Evolutionary conservation across 179 eudicot species (phyloP).

Genomic region (Amaranthus tricolor): DNA sequence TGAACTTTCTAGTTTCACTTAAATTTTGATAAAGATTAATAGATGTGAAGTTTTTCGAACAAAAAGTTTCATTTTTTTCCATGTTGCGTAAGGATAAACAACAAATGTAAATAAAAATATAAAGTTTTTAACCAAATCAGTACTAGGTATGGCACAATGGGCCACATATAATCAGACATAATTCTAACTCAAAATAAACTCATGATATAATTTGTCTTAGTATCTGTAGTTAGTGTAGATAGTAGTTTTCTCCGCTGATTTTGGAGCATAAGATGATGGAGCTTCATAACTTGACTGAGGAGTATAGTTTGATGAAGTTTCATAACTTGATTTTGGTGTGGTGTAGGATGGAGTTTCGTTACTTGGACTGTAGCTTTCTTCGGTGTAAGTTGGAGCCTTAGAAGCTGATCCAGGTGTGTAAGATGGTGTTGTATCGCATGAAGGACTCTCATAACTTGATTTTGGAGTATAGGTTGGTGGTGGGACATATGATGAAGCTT

Average conservation of each 20-base stretch:
- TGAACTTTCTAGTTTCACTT: too few species aligned
- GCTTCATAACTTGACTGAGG: conserved; percentile 14
- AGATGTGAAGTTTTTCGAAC: too few species aligned
- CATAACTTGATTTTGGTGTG: background rate
- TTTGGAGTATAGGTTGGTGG: conserved; percentile 4
- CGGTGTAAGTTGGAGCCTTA: background rate
- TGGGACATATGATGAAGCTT: conserved; percentile 4
- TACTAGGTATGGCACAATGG: background rate
- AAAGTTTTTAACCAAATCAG: background rate
- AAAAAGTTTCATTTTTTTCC: too few species aligned
- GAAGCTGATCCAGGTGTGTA: background rate
- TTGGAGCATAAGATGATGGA: background rate
- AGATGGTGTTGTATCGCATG: background rate
- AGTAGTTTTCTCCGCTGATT: background rate
- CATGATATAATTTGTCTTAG: background rate
- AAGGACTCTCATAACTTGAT: conserved; percentile 5
- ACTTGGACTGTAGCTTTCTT: background rate
- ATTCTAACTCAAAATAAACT: background rate
- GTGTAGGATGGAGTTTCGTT: conserved; percentile 14
- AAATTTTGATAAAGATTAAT: too few species aligned
- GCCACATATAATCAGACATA: background rate
- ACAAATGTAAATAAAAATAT: background rate
- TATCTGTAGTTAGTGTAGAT: background rate
- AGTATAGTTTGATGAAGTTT: background rate
- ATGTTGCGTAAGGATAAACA: background rate